A percentile compares a stretch with the other conserved stretches of the same genome.
phyloP scores from a whole-genome alignment of 495 filamentous ascomycete species.

The Amniculicola lignicola region DNA sequence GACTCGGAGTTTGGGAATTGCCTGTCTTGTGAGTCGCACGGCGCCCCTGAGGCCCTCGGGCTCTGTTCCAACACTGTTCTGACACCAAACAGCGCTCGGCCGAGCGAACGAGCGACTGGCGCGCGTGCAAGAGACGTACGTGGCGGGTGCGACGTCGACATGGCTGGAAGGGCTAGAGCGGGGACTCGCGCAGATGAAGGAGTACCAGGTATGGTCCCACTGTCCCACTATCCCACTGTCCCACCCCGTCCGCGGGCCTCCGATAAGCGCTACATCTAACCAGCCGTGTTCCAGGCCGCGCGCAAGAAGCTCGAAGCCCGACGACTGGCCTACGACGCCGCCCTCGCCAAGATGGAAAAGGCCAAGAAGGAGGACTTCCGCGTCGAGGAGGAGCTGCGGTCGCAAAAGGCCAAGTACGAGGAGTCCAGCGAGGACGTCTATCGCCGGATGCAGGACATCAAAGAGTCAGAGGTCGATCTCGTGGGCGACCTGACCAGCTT shows the following conservation, averaged over 20 bases:
- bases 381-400: conserved; percentile 87
- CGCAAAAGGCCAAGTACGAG: conserved; percentile 93
- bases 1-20: conserved; percentile 93
- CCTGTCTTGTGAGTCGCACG: conserved; percentile 60
- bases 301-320: conserved; percentile 94
- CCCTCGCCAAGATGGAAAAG: conserved; percentile 88
- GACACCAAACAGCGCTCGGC: conserved; percentile 34
- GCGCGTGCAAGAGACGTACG: conserved; percentile 81
- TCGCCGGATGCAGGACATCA: conserved; percentile 94
- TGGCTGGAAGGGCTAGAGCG: conserved; percentile 93
- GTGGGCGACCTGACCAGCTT: conserved; percentile 77
- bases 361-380: conserved; percentile 89
- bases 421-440: conserved; percentile 91
- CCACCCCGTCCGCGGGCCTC: not conserved
- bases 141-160: conserved; percentile 72
- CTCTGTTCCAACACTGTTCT: not conserved
- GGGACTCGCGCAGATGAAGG: conserved; percentile 92
- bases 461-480: conserved; percentile 83
- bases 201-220: conserved; percentile 70
- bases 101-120: conserved; percentile 79
- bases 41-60: not conserved
- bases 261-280: not conserved
- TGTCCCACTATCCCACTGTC: not conserved
- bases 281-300: conserved; percentile 53
- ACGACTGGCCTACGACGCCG: conserved; percentile 87